Base-by-base conservation (phyloP, 1,284 basidiomycete species). In the Hymenochaete sp. region DNA sequence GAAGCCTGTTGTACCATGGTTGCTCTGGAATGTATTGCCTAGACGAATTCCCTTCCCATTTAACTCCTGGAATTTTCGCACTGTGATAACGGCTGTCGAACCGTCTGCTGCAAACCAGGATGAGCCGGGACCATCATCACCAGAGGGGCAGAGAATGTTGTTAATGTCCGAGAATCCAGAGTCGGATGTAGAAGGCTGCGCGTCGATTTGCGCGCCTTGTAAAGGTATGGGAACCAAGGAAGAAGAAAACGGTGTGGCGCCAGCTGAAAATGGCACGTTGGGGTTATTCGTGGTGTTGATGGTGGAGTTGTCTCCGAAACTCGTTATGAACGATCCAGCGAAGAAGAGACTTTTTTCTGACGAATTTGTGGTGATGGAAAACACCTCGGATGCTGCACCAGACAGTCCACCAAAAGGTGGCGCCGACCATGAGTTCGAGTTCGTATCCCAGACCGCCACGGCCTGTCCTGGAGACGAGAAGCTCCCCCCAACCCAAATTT, bases 161-260 rank as follows among this genome's bases (percentile, higher is more conserved):
- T 75, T 59, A 19, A 93, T 78, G 54, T 89, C 70, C 51, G 66
- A 72, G 62, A 86, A 97, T 19, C 75, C 70, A 0, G 74, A 47
- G 47, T 82, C 63, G 4, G 65, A 62, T 1, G 86, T 77, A 0
- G 85, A 81, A 1, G 92, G 87, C 0, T 77, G 76, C 0, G 82
- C 88, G 42, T 74, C 66, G 38, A 93, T 69, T 44, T 83, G 67
- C 29, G 83, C 76, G 33, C 69, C 67, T 47, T 76, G 64, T 25
- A 96, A 67, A 13, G 90, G 81, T 33, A 95, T 71, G 8, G 93
- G 93, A 18, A 93, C 86, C 42, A 96, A 82, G 13, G 91, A 95
- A 1, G 87, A 89, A 3, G 93, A 88, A 58, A 88, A 91, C 0
- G 87, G 84, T 1, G 86, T 83, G 19, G 89, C 85, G 25, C 85